A percentile compares a stretch with the other conserved stretches of the same genome.
Conservation (phyloP, 192 early-diverging fungal species). For the Rhizophagus clarus region DNA sequence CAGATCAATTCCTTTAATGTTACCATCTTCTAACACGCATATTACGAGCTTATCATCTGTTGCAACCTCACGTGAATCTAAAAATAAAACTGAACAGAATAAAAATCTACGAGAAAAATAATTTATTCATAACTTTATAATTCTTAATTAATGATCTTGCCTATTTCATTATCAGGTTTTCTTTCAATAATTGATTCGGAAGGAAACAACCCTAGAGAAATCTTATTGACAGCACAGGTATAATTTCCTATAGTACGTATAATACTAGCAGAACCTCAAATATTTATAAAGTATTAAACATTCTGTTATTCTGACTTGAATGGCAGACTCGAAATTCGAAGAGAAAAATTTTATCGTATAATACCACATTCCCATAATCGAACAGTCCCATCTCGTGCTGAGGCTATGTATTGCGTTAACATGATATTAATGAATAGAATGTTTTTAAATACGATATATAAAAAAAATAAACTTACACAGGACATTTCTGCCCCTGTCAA, state of each 20-base stretch:
- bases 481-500: conserved; percentile 67
- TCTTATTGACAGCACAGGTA: conserved; percentile 38
- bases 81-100: neutral
- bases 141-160: conserved; percentile 29
- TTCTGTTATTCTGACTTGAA: no score
- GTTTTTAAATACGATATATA: neutral
- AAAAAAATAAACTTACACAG: conserved; percentile 49
- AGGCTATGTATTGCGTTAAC: conserved; percentile 37
- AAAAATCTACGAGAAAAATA: neutral
- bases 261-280: conserved; percentile 44
- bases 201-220: conserved; percentile 32
- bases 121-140: neutral
- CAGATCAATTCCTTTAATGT: conserved; percentile 48
- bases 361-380: conserved; percentile 62
- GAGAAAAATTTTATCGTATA: neutral
- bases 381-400: conserved; percentile 57
- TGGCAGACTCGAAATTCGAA: neutral
- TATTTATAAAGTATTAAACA: neutral
- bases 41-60: conserved; percentile 50
- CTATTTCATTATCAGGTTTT: conserved; percentile 12
- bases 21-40: conserved; percentile 44
- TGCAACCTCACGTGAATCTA: conserved; percentile 50
- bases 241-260: conserved; percentile 42
- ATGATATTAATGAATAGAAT: neutral
- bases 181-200: neutral